Evolutionary conservation across 2,329 filamentous ascomycete genomes (phyloP), one percentile per base, ranked within the genome.

Genomic region (Simplicillium aogashimaense): DNA sequence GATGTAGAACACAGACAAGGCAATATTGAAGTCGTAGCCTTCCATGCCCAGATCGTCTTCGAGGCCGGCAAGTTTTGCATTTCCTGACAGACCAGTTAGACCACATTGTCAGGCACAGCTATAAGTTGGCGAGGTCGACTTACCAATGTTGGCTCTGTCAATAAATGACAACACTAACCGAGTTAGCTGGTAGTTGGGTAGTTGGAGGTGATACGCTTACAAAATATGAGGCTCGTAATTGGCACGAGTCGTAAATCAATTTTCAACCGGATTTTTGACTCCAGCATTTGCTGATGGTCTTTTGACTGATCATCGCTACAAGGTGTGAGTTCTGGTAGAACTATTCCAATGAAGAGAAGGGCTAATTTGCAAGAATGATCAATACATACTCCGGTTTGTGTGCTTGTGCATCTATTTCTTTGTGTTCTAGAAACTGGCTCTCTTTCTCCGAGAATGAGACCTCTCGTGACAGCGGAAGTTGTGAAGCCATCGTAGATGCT

Each of bases 81-180:
- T 81, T 25, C 75, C 71, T 74, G 36, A 7, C 29, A 16, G 6
- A 7, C 13, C 17, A 35, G 40, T 29, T 43, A 9, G 40, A 35
- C 13, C 30, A 32, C 6, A 12, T 28, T 31, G 9, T 15, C 7
- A 36, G 9, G 20, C 2, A 5, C 5, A 7, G 17, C 4, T 16
- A 1, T 2, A 15, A 18, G 11, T 28, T 4, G 15, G 33, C 2
- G 11, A 17, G 11, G 14, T 16, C n/a, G 13, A 47, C 59, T 43
- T 54, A 76, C 76, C 78, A 38, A 83, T 80, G 50, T 83, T 83
- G 25, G 78, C 72, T 16, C 79, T 66, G 50, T 83, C 78, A 44
- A 82, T 81, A 55, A 81, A 82, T 53, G 75, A 79, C 50, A 80
- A 78, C 0, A 81, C 41, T 43, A 9, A n/a, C 18, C 3, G 9